phyloP scores from a whole-genome alignment of 148 eudicot genomes.

The Diospyros kaki region DNA sequence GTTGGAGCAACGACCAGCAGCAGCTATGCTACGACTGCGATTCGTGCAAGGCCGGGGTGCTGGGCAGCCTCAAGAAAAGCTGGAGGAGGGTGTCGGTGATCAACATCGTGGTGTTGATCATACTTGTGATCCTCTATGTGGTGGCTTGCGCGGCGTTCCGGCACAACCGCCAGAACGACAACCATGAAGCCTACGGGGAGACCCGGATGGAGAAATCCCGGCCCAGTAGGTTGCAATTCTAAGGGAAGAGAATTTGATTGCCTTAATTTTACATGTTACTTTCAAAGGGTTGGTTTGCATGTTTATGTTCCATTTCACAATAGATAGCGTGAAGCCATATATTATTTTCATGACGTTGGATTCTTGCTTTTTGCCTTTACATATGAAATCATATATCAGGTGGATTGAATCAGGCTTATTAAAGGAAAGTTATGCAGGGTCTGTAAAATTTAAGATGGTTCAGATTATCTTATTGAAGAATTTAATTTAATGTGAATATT shows the following conservation, averaged over 20 bases:
- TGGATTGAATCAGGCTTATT: too few species aligned
- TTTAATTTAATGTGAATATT: too few species aligned
- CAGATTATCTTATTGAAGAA: too few species aligned
- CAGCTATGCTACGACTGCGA: slow-evolving; percentile 66
- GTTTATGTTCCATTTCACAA: too few species aligned
- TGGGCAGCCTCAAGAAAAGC: slow-evolving; percentile 79
- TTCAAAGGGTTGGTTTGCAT: too few species aligned
- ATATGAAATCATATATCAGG: too few species aligned
- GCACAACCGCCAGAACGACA: slow-evolving; percentile 82
- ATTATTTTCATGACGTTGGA: too few species aligned
- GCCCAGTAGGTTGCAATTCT: slow-evolving; percentile 68
- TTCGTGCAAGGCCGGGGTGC: slow-evolving; percentile 90
- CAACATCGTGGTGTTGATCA: slow-evolving; percentile 70
- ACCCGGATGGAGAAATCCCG: slow-evolving; percentile 86
- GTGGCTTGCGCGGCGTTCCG: slow-evolving; percentile 74
- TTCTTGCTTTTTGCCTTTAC: too few species aligned
- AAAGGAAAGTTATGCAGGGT: too few species aligned
- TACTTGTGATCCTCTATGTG: slow-evolving; percentile 71
- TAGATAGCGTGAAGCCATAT: too few species aligned
- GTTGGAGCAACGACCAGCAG: slow-evolving; percentile 78
- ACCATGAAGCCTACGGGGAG: slow-evolving; percentile 76
- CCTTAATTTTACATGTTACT: too few species aligned
- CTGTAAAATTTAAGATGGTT: too few species aligned
- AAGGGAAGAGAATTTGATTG: background rate
- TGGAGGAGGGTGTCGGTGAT: slow-evolving; percentile 90